These are phyloP conservation scores for Syncephalis fuscata DNA, from an alignment of 371 early-diverging fungal species.

Conservation along the genomic window DNA sequence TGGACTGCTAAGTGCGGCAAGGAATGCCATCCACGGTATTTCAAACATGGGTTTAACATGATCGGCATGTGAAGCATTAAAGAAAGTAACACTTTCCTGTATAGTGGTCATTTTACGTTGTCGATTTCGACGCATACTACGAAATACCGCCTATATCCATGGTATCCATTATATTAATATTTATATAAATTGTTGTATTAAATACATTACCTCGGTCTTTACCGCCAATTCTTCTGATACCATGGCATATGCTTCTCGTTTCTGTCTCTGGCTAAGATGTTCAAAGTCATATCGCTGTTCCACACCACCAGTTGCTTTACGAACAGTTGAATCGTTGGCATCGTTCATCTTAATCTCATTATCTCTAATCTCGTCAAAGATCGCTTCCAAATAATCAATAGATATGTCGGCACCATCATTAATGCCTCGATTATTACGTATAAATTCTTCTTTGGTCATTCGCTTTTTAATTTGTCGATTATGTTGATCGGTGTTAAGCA, in stretches of 20 bases:
- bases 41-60: constrained; percentile 89
- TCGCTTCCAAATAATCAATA: constrained; percentile 36
- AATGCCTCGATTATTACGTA: constrained; percentile 74
- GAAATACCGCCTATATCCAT: constrained; percentile 15
- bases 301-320: background rate
- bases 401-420: constrained; percentile 72
- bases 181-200: background rate
- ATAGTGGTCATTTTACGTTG: constrained; percentile 1
- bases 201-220: constrained; percentile 23
- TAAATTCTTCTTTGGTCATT: constrained; percentile 52
- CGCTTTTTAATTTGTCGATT: constrained; percentile 73
- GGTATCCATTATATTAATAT: background rate
- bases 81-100: constrained; percentile 12
- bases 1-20: constrained; percentile 71
- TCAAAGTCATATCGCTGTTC: background rate
- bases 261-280: constrained; percentile 4
- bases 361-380: constrained; percentile 64
- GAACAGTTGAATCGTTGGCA: constrained; percentile 27
- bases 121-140: constrained; percentile 2
- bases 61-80: constrained; percentile 60
- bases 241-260: constrained; percentile 27
- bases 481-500: constrained; percentile 94
- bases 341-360: constrained; percentile 91
- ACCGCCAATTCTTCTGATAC: constrained; percentile 35
- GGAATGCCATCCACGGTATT: constrained; percentile 74